phyloP scores from a whole-genome alignment of 1,139 yeast species.

The Hansenula sp. region DNA sequence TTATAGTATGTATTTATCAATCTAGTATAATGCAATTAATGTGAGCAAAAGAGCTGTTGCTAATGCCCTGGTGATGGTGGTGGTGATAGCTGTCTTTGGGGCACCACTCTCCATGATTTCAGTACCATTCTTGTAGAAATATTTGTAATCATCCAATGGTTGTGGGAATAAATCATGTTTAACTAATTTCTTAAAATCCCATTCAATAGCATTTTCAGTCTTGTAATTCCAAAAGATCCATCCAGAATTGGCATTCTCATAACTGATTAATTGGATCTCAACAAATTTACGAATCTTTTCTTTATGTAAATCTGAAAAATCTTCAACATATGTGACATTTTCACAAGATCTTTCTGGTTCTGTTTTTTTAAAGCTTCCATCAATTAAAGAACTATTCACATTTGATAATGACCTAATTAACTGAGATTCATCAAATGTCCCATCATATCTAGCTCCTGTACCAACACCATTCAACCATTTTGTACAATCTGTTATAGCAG shows the following conservation, averaged over 20 bases:
- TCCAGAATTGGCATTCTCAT: conserved; percentile 39
- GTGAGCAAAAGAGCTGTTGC: background rate
- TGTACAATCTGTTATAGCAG: conserved; percentile 62
- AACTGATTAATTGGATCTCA: conserved; percentile 48
- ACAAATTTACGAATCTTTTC: conserved; percentile 38
- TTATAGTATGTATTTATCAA: too few species aligned
- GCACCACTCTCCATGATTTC: background rate
- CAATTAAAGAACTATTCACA: background rate
- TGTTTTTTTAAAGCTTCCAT: too few species aligned
- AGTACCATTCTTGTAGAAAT: conserved; percentile 24
- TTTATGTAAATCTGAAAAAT: conserved; percentile 31
- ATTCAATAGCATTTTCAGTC: conserved; percentile 56
- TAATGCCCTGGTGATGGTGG: background rate
- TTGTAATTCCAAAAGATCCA: conserved; percentile 73
- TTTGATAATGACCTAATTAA: conserved; percentile 17
- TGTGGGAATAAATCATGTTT: conserved; percentile 52
- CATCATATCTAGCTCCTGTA: conserved; percentile 55
- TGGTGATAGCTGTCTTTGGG: background rate
- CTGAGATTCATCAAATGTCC: conserved; percentile 35
- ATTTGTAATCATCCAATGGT: conserved; percentile 41
- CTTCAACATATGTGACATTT: conserved; percentile 22
- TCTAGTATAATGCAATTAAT: background rate
- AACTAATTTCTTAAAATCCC: conserved; percentile 56
- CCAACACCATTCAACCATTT: conserved; percentile 62
- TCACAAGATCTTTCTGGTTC: conserved; percentile 33